Evolutionary conservation across 306 rosid genomes (phyloP).

Genomic region (Trifolium subterraneum): DNA sequence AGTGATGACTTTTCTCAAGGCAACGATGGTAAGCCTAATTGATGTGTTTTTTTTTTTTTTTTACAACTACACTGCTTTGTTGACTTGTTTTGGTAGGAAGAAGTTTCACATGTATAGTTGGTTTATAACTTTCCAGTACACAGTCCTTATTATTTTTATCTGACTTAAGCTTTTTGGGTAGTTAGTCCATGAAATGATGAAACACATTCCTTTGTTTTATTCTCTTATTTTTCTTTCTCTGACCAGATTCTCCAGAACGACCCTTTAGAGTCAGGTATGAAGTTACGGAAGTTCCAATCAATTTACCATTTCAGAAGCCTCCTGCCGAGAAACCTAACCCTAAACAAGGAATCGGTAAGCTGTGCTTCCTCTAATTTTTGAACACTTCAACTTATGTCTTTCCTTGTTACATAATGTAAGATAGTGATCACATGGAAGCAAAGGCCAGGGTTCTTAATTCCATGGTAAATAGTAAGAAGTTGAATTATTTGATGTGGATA

Average conservation of each 20-base stretch:
- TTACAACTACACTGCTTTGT: background rate
- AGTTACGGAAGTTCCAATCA: conserved; percentile 76
- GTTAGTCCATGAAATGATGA: conserved; percentile 14
- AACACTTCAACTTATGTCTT: conserved; percentile 8
- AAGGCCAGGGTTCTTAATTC: conserved; percentile 6
- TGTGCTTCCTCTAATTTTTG: conserved; percentile 31
- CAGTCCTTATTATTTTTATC: background rate
- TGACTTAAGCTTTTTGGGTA: background rate
- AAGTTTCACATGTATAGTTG: conserved; percentile 19
- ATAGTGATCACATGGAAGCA: conserved; percentile 20
- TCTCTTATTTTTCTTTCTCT: conserved; percentile 20
- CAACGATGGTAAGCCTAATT: conserved; percentile 62
- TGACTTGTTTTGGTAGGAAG: background rate
- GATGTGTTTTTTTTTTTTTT: background rate
- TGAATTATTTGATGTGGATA: conserved; percentile 13
- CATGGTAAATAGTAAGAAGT: conserved; percentile 22
- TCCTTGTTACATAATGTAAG: conserved; percentile 28
- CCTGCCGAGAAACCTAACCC: conserved; percentile 95
- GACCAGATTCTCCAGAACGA: conserved; percentile 73
- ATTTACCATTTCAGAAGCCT: conserved; percentile 93
- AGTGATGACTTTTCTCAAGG: conserved; percentile 74
- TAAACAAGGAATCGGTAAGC: conserved; percentile 96
- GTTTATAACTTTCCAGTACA: conserved; percentile 13
- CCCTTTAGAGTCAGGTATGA: conserved; percentile 91
- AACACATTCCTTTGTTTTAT: conserved; percentile 1